Evolutionary conservation across 73 alveolate genomes (phyloP).

Genomic region (Symbiodinium pilosum): DNA sequence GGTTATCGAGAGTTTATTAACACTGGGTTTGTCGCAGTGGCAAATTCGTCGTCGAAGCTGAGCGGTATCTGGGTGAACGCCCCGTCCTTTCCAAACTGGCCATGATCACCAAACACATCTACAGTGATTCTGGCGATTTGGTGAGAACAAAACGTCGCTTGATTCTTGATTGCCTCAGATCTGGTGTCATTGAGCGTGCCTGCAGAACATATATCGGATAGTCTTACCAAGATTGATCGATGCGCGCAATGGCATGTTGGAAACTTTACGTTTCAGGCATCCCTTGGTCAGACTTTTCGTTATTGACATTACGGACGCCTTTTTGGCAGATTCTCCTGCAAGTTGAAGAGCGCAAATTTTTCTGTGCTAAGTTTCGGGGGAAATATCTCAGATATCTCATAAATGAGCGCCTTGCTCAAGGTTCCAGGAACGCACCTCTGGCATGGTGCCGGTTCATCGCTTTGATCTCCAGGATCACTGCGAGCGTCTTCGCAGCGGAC

Average conservation of each 20-base stretch:
- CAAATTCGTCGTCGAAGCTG: constrained; percentile 1
- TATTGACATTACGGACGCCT: constrained; percentile 1
- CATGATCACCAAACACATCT: background rate
- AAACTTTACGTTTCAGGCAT: background rate
- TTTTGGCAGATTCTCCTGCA: background rate
- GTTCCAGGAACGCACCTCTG: constrained; percentile 5
- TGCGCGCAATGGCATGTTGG: background rate
- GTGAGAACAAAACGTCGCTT: background rate
- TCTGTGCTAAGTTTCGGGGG: background rate
- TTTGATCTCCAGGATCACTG: background rate
- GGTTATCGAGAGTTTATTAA: constrained; percentile 15
- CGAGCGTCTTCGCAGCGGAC: background rate
- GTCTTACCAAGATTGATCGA: constrained; percentile 42
- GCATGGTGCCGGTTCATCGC: constrained; percentile 1
- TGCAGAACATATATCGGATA: background rate
- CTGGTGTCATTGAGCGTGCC: background rate
- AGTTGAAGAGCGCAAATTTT: background rate
- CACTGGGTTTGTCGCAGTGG: background rate
- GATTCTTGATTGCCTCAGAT: constrained; percentile 3
- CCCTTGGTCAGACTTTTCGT: background rate
- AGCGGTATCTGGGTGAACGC: background rate
- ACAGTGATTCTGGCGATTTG: background rate
- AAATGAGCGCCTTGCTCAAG: background rate
- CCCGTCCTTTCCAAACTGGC: constrained; percentile 26
- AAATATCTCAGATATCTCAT: too few species aligned